These are phyloP conservation scores for Pleurotus tuoliensis DNA, from an alignment of 768 basidiomycete species.

Conservation along the genomic window DNA sequence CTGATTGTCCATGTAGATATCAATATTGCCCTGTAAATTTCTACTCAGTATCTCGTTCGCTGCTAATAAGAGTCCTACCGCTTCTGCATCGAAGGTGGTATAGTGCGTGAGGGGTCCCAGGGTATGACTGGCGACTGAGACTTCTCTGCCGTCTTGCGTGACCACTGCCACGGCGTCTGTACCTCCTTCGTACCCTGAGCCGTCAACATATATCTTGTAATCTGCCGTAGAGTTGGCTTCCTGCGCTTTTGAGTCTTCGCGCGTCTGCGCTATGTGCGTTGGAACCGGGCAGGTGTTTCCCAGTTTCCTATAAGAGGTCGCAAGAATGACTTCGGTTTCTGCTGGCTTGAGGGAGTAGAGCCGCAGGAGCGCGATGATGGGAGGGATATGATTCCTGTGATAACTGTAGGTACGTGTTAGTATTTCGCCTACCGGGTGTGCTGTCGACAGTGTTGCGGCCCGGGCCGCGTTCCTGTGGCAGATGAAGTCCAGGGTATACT, in stretches of 20 bases:
- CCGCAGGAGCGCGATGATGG: no score
- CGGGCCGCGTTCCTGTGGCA: conserved; percentile 9
- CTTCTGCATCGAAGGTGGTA: conserved; percentile 19
- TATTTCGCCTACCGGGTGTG: conserved; percentile 13
- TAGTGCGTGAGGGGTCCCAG: conserved; percentile 13
- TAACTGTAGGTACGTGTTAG: not conserved
- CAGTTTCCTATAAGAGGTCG: no score
- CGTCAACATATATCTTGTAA: conserved; percentile 16
- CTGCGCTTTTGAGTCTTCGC: no score
- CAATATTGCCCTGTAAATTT: not conserved
- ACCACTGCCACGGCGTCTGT: conserved; percentile 21
- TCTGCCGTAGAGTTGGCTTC: not conserved
- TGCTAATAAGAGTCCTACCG: conserved; percentile 16
- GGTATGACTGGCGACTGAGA: not conserved
- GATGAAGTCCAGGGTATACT: conserved; percentile 6
- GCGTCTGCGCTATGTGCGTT: no score
- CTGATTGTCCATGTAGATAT: conserved; percentile 15
- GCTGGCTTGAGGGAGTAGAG: no score
- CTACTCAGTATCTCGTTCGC: conserved; percentile 8
- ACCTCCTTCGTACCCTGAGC: conserved; percentile 15
- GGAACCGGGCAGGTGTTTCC: no score
- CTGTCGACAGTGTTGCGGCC: conserved; percentile 14
- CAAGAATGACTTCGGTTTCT: no score
- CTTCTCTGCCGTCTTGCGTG: not conserved
- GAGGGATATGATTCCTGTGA: no score